Conservation (phyloP, 2,329 filamentous ascomycete species). For the Truncatella angustata region DNA sequence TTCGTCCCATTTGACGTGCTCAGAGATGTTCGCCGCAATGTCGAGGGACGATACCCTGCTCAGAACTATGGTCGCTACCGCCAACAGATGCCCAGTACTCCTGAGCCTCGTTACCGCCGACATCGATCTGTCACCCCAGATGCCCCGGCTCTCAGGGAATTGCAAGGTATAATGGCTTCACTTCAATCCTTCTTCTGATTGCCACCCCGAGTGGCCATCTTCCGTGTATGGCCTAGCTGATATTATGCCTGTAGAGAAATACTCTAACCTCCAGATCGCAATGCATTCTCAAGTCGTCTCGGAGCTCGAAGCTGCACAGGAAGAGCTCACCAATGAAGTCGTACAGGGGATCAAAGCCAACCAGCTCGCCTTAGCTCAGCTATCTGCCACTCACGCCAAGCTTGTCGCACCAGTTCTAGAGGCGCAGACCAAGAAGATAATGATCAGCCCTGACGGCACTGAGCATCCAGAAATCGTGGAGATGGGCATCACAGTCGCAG, state of each 20-base stretch:
- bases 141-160: too few species aligned
- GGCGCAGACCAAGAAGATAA: constrained; percentile 20
- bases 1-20: constrained; percentile 19
- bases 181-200: neutral
- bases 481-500: constrained; percentile 1
- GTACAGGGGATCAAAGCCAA: constrained; percentile 18
- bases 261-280: constrained; percentile 21
- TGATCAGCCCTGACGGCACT: constrained; percentile 14
- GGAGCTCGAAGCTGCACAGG: constrained; percentile 17
- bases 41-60: constrained; percentile 11
- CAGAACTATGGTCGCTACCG: constrained; percentile 9
- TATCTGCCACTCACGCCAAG: constrained; percentile 14
- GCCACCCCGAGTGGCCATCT: neutral
- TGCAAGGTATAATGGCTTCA: neutral
- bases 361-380: constrained; percentile 10
- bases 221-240: neutral
- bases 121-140: too few species aligned
- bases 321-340: constrained; percentile 13
- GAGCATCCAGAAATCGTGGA: constrained; percentile 12
- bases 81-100: constrained; percentile 11
- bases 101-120: neutral
- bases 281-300: constrained; percentile 22
- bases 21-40: constrained; percentile 10
- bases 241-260: constrained; percentile 17
- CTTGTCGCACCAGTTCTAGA: constrained; percentile 17